These are phyloP conservation scores for Yamadazyma sp. DNA, from an alignment of 1,139 yeast genomes.

Conservation along the genomic window DNA sequence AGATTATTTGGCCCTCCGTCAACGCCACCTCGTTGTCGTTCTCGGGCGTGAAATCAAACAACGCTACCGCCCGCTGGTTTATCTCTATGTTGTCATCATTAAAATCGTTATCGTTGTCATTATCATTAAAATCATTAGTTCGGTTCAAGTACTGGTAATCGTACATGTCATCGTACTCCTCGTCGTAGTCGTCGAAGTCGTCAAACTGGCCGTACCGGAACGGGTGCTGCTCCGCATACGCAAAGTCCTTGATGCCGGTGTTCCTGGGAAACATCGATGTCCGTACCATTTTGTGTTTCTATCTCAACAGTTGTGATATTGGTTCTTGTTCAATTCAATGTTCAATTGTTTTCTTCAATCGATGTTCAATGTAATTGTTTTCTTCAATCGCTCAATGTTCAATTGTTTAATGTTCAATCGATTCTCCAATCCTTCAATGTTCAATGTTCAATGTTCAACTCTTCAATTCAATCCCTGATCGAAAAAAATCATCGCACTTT, in stretches of 20 bases:
- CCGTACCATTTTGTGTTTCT: too few relatives aligned
- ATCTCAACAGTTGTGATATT: too few relatives aligned
- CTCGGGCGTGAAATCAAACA: conserved; percentile 89
- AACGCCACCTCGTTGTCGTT: conserved; percentile 88
- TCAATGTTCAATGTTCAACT: too few relatives aligned
- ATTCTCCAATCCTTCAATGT: too few relatives aligned
- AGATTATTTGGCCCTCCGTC: conserved; percentile 77
- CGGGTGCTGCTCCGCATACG: conserved; percentile 66
- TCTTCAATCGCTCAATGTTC: too few relatives aligned
- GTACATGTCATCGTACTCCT: conserved; percentile 11
- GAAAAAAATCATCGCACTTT: too few relatives aligned
- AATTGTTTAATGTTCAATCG: too few relatives aligned
- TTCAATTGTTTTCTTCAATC: too few relatives aligned
- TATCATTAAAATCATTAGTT: conserved; percentile 9
- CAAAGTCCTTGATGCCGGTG: conserved; percentile 71
- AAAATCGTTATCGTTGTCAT: conserved; percentile 19
- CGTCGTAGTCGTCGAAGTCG: conserved; percentile 2
- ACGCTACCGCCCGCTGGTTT: conserved; percentile 68
- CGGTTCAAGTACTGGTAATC: conserved; percentile 9
- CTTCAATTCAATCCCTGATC: too few relatives aligned
- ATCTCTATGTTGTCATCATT: conserved; percentile 35
- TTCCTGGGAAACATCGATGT: conserved; percentile 19
- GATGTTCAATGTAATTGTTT: too few relatives aligned
- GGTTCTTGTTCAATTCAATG: too few relatives aligned
- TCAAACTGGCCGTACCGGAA: conserved; percentile 55